Evolutionary conservation across 1,284 basidiomycete genomes (phyloP).

Genomic region (Quambalaria eucalypti): DNA sequence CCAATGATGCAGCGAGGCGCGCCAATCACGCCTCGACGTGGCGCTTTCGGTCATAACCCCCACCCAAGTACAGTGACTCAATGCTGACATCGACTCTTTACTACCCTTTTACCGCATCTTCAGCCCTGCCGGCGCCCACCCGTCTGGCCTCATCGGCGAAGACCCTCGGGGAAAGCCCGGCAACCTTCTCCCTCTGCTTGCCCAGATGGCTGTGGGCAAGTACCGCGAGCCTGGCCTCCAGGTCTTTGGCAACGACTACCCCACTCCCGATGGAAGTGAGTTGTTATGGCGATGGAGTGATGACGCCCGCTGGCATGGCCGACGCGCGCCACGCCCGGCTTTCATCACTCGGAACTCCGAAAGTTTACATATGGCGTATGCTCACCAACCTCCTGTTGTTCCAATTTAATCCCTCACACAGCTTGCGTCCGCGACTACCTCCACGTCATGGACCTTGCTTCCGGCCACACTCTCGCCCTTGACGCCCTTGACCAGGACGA

Average conservation of each 20-base stretch:
- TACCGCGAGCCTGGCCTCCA: constrained; percentile 71
- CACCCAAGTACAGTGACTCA: too few relatives aligned
- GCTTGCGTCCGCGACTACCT: constrained; percentile 72
- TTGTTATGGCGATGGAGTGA: neutral
- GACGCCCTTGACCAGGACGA: constrained; percentile 64
- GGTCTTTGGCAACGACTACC: constrained; percentile 97
- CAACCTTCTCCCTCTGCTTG: constrained; percentile 85
- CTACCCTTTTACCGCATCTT: neutral
- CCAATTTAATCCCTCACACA: neutral
- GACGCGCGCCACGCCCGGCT: too few relatives aligned
- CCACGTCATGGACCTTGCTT: constrained; percentile 88
- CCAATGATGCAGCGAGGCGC: too few relatives aligned
- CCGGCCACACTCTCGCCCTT: constrained; percentile 83
- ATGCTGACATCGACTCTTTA: neutral
- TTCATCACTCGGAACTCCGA: too few relatives aligned
- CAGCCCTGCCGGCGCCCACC: constrained; percentile 91
- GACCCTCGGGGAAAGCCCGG: constrained; percentile 89
- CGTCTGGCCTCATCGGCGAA: constrained; percentile 89
- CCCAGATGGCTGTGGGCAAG: constrained; percentile 89
- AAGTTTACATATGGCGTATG: too few relatives aligned
- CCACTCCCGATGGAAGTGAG: constrained; percentile 75
- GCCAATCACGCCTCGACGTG: too few relatives aligned
- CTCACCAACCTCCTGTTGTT: too few relatives aligned
- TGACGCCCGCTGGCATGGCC: too few relatives aligned
- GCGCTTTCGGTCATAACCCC: too few relatives aligned